Evolutionary conservation across 257 asterid genomes (phyloP).

Genomic region (Solanum clarkiae): DNA sequence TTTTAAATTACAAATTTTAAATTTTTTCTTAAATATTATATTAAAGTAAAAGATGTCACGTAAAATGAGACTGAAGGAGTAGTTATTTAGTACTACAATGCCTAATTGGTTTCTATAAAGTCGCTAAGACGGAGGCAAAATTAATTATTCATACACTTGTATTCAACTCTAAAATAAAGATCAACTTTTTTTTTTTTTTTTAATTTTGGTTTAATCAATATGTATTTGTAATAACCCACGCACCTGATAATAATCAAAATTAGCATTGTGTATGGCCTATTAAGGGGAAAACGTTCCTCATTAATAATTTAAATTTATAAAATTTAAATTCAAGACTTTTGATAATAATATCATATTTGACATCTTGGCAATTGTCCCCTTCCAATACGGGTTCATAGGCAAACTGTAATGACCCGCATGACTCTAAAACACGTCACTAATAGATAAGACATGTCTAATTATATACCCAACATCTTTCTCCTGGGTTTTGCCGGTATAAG

Average conservation of each 20-base stretch:
- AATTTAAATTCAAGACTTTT: neutral
- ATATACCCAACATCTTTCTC: neutral
- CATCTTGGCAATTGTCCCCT: neutral
- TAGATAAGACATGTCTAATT: too few relatives aligned
- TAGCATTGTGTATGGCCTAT: neutral
- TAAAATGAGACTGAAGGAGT: too few relatives aligned
- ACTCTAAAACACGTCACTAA: too few relatives aligned
- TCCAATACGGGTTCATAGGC: neutral
- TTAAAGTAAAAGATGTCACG: too few relatives aligned
- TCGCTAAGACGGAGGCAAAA: too few relatives aligned
- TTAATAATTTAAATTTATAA: neutral
- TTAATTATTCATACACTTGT: neutral
- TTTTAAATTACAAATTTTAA: too few relatives aligned
- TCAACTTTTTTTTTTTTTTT: neutral
- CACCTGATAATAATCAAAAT: neutral
- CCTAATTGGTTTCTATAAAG: too few relatives aligned
- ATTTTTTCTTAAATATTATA: too few relatives aligned
- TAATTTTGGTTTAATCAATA: neutral
- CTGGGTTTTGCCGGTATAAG: rapidly evolving
- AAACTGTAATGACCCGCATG: too few relatives aligned
- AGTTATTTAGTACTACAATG: too few relatives aligned
- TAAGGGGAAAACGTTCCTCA: neutral
- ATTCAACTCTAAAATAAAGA: neutral
- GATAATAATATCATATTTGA: too few relatives aligned
- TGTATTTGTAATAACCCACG: neutral